Conservation (phyloP, 768 basidiomycete species). For the Chalciporus pseudorubinellus region DNA sequence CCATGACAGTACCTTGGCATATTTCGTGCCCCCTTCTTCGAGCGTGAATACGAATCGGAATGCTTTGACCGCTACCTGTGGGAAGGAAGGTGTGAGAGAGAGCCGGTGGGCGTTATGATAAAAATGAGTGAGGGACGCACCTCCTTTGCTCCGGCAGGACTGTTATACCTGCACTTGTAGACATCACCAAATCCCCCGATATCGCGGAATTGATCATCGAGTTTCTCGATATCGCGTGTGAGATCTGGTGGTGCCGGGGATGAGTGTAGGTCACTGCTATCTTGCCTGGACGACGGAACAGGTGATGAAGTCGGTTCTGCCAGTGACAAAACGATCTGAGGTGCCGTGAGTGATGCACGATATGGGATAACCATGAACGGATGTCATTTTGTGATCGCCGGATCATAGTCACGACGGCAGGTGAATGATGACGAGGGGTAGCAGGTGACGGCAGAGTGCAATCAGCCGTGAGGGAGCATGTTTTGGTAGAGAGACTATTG, state of each 20-base stretch:
- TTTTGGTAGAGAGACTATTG: too few relatives aligned
- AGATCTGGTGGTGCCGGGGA: neutral
- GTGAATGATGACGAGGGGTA: too few relatives aligned
- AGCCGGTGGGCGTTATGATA: too few relatives aligned
- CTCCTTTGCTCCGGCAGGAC: neutral
- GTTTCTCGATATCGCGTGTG: neutral
- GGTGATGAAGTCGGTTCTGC: neutral
- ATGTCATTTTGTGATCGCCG: too few relatives aligned
- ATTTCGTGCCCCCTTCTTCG: neutral
- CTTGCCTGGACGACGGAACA: neutral
- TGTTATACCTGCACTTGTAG: neutral
- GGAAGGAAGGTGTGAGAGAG: too few relatives aligned
- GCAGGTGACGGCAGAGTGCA: too few relatives aligned
- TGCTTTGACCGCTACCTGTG: slow-evolving; percentile 16
- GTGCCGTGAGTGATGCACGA: too few relatives aligned
- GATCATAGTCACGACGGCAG: too few relatives aligned
- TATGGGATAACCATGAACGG: too few relatives aligned
- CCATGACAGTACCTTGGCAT: neutral
- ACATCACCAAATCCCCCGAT: slow-evolving; percentile 8
- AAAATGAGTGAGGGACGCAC: neutral
- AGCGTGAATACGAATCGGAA: slow-evolving; percentile 5
- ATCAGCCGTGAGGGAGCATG: too few relatives aligned
- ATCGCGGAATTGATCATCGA: neutral
- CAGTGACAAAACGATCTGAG: too few relatives aligned
- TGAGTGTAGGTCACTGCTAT: neutral